Evolutionary conservation across 257 asterid species (phyloP).

Genomic region (Solanum gandarillasii): DNA sequence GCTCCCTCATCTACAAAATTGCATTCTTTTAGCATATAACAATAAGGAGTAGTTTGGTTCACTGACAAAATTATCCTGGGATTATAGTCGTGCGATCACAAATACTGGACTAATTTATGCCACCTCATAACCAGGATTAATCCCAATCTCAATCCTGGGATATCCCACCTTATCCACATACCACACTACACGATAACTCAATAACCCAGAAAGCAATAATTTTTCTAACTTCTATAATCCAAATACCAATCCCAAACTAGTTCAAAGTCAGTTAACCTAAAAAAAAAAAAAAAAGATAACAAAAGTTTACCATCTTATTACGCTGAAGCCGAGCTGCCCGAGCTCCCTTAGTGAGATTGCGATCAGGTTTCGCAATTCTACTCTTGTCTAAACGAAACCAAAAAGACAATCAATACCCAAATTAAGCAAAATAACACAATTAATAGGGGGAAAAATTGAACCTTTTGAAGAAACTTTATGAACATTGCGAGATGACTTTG

Average conservation of each 20-base stretch:
- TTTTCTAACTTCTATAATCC: not conserved
- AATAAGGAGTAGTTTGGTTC: not conserved
- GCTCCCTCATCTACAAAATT: conserved; percentile 59
- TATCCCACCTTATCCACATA: not conserved
- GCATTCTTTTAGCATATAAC: not conserved
- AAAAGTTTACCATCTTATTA: conserved; percentile 48
- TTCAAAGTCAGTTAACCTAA: not conserved
- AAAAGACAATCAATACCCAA: not conserved
- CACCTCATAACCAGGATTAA: not conserved
- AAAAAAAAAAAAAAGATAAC: not conserved
- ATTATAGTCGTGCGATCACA: not conserved
- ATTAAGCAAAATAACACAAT: not conserved
- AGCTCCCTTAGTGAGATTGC: conserved; percentile 56
- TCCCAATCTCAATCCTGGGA: not conserved
- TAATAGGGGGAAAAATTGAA: not conserved
- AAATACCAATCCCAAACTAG: not conserved
- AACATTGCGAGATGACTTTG: conserved; percentile 75
- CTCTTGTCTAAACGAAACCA: conserved; percentile 33
- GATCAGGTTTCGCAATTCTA: conserved; percentile 42
- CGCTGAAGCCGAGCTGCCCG: conserved; percentile 81
- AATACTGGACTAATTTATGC: not conserved
- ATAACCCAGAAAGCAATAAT: not conserved
- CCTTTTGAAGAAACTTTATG: conserved; percentile 76
- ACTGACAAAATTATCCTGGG: not conserved
- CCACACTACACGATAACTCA: not conserved